Base-by-base conservation (phyloP, 257 asterid species). In the Nicotiana tabacum region DNA sequence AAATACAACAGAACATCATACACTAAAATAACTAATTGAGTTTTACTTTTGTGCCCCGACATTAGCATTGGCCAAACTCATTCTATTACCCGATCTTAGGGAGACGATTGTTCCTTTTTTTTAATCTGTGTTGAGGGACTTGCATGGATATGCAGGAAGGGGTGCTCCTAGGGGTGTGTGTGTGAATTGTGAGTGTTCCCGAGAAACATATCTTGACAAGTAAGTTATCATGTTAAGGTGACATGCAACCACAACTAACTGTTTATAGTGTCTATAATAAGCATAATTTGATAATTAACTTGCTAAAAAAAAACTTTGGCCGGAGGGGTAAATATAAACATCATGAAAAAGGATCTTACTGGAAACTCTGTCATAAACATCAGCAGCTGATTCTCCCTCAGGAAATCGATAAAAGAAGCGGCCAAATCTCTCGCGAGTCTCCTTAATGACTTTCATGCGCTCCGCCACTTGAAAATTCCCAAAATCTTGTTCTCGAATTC, bases 341-440 rank as follows among this genome's bases (percentile, higher is more conserved):
- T 37, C 5, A 35, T 35, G 35, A 61, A 66, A 27, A 80, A 80
- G 82, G 79, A 57, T 84, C 92, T 66, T 88, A 95, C 98, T 95
- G 24, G 98, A 95, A 81, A 95, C 99, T 81, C 98, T 94, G 84
- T 93, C 98, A 72, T 86, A 95, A 77, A 95, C 99, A 86, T 93
- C 98, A 17, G 98, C 96, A 2, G 98, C 98, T 11, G 98, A 93
- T 82, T 95, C 98, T 51, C 98, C 98, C 82, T 95, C 98, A 2
- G 98, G 98, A 70, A 93, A 95, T 5, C 98, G 95, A 84, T 91
- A 95, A 84, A 93, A 95, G 80, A 95, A 95, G 80, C 98, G 90
- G 51, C 98, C 98, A 58, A 93, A 95, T 89, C 88, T 90, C 90
- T 91, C 98, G 16, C 98, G 89, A 8, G 92, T 91, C 93, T 93